Base-by-base conservation (phyloP, 192 early-diverging fungal species). In the Mortierella alpina region DNA sequence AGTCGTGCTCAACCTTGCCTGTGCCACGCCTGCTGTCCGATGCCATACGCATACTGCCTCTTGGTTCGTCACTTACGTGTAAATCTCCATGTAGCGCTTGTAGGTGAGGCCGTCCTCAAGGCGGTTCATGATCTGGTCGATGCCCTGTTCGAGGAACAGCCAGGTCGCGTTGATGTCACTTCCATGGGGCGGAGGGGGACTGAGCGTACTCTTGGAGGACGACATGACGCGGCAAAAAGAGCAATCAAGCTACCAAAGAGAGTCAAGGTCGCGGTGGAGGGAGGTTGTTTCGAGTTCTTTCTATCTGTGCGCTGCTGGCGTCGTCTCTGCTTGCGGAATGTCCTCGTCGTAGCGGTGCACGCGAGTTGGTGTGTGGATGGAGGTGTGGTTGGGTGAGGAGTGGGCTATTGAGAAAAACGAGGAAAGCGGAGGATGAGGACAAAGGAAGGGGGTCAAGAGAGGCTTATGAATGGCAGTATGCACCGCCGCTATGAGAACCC, bases 121-220 rank as follows among this genome's bases (percentile, higher is more conserved):
- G 12, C 90, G 84, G 57, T 88, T 88, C 83, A 97, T 90, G 82
- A 98, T 95, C 63, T 88, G 86, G 71, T 95, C 89, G 66, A 97
- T 86, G 18, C 95, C 95, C 45, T 84, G 86, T 70, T 93, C 89
- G 45, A 98, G 81, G 23, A 88, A 88, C 18, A 72, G 61, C 96
- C 96, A 96, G 15, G 94, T 95, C 40, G 86, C 84, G 60, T 84
- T 72, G 52, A 87, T 84, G 63, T 86, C 86, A 55, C 82, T 87
- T 50, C 85, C 83, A 48, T 85, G 82, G 61, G 86, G 87, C 53
- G 88, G 75, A 54, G 82, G 82, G 41, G 77, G 73, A 63, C 61
- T 72, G 13, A 68, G 51, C 60, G 70, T 68, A 62, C 68, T 82
- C 69, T 80, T 72, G 52, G 70, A 63, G 48, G 69, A 73, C 39